Evolutionary conservation across 1,139 yeast species (phyloP).

Genomic region (Geotrichum europaeum): DNA sequence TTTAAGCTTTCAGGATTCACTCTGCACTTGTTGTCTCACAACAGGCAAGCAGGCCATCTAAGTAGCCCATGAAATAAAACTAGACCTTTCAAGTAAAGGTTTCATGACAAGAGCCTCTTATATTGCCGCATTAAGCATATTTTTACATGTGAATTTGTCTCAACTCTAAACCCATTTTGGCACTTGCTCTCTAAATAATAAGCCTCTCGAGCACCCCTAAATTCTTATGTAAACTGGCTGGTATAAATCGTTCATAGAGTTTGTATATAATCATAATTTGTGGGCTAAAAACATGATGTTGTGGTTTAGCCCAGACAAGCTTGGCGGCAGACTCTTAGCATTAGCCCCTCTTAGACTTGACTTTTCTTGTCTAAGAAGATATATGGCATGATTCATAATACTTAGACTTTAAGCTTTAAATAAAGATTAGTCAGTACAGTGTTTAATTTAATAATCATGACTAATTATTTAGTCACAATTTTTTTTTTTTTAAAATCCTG

Average conservation of each 20-base stretch:
- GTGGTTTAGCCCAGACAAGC: too few species aligned
- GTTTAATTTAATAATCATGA: not conserved
- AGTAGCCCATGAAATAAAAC: not conserved
- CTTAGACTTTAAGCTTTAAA: not conserved
- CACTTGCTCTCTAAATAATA: not conserved
- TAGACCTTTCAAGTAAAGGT: not conserved
- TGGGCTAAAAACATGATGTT: not conserved
- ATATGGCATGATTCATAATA: not conserved
- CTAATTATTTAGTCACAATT: not conserved
- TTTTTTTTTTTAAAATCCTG: not conserved
- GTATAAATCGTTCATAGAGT: not conserved
- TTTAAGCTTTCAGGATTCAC: too few species aligned
- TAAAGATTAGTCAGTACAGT: not conserved
- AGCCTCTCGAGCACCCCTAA: not conserved
- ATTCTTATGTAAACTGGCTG: not conserved
- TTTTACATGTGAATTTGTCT: not conserved
- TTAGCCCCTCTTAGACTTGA: too few species aligned
- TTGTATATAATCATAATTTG: not conserved
- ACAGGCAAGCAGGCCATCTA: too few species aligned
- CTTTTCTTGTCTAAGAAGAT: not conserved
- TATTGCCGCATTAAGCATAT: not conserved
- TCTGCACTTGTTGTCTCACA: too few species aligned
- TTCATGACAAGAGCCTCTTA: not conserved
- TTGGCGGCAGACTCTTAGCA: too few species aligned
- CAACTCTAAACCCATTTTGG: not conserved